A percentile compares a stretch with the other conserved stretches of the same genome.
phyloP scores from a whole-genome alignment of 1,139 yeast genomes.

The Pneumocystis murina region DNA sequence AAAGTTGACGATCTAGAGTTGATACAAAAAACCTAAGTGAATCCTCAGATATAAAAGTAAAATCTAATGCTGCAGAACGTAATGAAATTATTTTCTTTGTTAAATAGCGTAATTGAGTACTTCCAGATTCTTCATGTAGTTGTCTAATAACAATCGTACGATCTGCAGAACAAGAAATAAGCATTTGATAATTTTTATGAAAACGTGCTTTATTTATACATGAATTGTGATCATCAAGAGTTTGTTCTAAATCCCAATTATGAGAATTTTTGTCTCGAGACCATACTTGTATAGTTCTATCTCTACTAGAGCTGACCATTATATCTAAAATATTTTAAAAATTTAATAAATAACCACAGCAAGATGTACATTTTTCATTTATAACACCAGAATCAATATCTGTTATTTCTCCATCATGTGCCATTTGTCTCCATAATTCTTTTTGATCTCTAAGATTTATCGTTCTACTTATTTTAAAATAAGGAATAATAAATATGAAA shows the following conservation, averaged over 20 bases:
- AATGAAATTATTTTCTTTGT: background rate
- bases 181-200: background rate
- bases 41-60: background rate
- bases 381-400: background rate
- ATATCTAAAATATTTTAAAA: background rate
- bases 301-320: background rate
- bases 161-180: background rate
- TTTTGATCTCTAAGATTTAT: background rate
- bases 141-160: background rate
- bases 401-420: background rate
- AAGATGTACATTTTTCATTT: background rate
- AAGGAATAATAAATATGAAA: background rate
- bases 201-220: background rate
- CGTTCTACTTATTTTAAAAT: background rate
- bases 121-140: background rate
- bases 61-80: background rate
- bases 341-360: background rate
- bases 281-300: background rate
- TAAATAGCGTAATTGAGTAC: background rate
- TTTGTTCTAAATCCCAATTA: background rate
- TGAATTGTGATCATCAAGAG: background rate
- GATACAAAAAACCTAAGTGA: background rate
- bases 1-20: slow-evolving; percentile 18
- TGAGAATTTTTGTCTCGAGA: background rate
- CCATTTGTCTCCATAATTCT: background rate